Evolutionary conservation across 2,329 filamentous ascomycete species (phyloP), one percentile per base, ranked within the genome.

Genomic region (Calonectria pauciramosa): DNA sequence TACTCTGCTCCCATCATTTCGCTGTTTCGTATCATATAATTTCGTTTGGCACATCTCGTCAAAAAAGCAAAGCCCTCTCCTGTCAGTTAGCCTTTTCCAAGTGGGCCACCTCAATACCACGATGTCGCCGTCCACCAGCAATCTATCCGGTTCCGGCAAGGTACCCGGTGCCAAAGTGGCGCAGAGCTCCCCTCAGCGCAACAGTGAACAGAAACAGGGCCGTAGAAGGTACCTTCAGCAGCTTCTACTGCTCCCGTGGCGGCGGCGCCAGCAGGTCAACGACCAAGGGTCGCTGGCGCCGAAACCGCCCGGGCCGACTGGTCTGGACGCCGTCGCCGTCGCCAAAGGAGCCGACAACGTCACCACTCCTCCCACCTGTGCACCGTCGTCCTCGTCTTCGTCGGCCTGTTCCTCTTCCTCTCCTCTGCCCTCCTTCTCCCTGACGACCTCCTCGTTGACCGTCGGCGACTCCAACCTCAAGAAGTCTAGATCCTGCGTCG

Each of bases 311-410:
- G 79, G 76, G 71, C 76, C 77, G 73, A 80, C 76, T 73, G 75
- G 72, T 67, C 74, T 79, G 63, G 80, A 82, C 71, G 82, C 82
- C 69, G 80, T 83, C 67, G 82, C 81, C 64, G 79, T 66, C 68
- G 71, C 75, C 51, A 72, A 60, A 56, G 70, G 38, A 49, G 52
- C 70, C 47, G 66, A 72, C 64, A 80, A 80, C 79, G 79, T 80
- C 79, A 80, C 79, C 77, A 68, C 78, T 67, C 68, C 65, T 77
- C 65, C 54, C 56, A 68, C 59, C 34, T 32, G 69, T 73, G 60
- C 68, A 36, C 65, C 67, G 51, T 69, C 59, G 47, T 71, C 63
- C 60, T 52, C 59, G 30, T 68, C 67, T n/a, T 66, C 71, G 64
- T 63, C 68, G 71, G 49, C 69, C 73, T 79, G 70, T n/a, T 52